A percentile compares a stretch with the other conserved stretches of the same genome.
Evolutionary conservation across 2,329 filamentous ascomycete species (phyloP).

Genomic region (Trichoderma harzianum): DNA sequence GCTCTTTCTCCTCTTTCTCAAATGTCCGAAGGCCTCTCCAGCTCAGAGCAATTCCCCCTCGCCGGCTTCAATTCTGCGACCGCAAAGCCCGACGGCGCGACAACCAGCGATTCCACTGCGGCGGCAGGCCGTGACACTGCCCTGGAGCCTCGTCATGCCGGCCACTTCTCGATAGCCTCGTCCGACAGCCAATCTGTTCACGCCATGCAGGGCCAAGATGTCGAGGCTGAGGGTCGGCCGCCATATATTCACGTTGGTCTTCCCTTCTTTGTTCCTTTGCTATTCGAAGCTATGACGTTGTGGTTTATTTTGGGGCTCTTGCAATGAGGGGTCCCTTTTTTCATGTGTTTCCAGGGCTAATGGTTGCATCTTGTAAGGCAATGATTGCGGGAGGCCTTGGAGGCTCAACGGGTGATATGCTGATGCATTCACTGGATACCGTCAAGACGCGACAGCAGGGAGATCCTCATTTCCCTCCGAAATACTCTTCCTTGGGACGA

Average conservation of each 20-base stretch:
- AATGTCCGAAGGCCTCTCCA: constrained; percentile 19
- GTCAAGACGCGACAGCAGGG: constrained; percentile 98
- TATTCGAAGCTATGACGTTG: neutral
- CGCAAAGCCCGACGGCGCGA: constrained; percentile 14
- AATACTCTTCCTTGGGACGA: constrained; percentile 84
- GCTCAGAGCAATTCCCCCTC: constrained; percentile 9
- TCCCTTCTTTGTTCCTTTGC: neutral
- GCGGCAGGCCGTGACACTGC: constrained; percentile 18
- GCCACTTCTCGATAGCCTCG: constrained; percentile 26
- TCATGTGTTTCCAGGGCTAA: neutral
- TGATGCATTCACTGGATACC: constrained; percentile 98
- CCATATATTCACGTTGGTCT: constrained; percentile 43
- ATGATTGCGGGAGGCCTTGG: constrained; percentile 95
- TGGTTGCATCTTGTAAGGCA: constrained; percentile 50
- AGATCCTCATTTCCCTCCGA: constrained; percentile 87
- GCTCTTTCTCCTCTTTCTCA: neutral
- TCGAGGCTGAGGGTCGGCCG: constrained; percentile 42
- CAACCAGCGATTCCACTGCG: constrained; percentile 22
- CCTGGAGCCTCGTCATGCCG: constrained; percentile 34
- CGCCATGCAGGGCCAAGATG: constrained; percentile 37
- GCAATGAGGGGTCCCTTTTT: neutral
- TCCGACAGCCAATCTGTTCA: constrained; percentile 26
- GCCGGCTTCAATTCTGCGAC: constrained; percentile 18
- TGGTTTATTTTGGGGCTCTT: neutral
- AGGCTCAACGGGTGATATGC: constrained; percentile 88